These are phyloP conservation scores for Plasmopara muralis DNA, from an alignment of 352 stramenopile genomes.

Conservation along the genomic window DNA sequence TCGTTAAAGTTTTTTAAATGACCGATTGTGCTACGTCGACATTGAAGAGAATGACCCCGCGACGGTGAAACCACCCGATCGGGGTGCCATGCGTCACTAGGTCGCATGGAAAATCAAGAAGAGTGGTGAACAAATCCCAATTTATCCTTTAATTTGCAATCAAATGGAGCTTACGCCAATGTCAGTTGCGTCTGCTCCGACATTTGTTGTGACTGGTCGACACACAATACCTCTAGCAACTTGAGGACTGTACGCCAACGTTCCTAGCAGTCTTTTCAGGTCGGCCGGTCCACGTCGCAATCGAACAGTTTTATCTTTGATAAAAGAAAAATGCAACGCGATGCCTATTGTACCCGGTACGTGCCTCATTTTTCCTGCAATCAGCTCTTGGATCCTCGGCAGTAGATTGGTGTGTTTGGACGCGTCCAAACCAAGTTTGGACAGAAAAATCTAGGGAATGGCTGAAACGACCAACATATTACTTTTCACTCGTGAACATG, in stretches of 20 bases:
- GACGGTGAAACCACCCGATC: too few relatives aligned
- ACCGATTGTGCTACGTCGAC: too few relatives aligned
- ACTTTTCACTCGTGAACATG: constrained; percentile 25
- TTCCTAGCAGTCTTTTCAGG: constrained; percentile 29
- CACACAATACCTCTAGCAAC: constrained; percentile 8
- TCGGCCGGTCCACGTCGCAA: constrained; percentile 46
- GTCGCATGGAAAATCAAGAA: neutral
- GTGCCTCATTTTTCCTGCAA: constrained; percentile 31
- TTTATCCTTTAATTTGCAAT: constrained; percentile 13
- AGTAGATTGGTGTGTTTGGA: constrained; percentile 37
- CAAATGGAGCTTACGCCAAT: constrained; percentile 16
- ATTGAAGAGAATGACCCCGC: too few relatives aligned
- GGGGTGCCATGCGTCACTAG: too few relatives aligned
- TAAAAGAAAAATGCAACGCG: constrained; percentile 39
- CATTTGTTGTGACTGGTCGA: constrained; percentile 2
- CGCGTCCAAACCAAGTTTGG: constrained; percentile 32
- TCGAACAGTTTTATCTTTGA: constrained; percentile 36
- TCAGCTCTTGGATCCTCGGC: constrained; percentile 55
- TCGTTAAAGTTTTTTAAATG: too few relatives aligned
- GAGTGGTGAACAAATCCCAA: too few relatives aligned
- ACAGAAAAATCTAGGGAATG: constrained; percentile 32
- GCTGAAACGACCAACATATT: constrained; percentile 4
- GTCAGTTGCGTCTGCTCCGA: constrained; percentile 15
- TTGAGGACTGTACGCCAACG: constrained; percentile 42
- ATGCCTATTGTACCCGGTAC: constrained; percentile 28